Base-by-base conservation (phyloP, 495 filamentous ascomycete genomes). In the Penicillium antarcticum region DNA sequence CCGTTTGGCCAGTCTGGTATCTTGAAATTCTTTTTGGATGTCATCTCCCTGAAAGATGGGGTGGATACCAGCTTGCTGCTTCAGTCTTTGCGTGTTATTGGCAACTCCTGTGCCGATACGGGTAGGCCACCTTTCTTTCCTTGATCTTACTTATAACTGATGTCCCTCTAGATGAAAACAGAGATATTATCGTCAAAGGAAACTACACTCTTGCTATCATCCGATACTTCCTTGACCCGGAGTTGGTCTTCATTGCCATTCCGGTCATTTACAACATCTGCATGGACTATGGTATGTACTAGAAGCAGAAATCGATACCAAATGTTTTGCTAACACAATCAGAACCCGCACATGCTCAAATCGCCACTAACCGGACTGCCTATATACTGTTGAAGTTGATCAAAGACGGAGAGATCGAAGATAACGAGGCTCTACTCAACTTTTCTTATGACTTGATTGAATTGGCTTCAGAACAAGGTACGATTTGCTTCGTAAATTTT, bases 21-120 rank as follows among this genome's bases (percentile, higher is more conserved):
- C 14, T 63, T 92, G 18, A 72, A 76, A 3, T 86, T 89, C 51
- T 87, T 88, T 55, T 71, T 89, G 9, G 59, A 72, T 14, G 54
- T 85, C 5, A 56, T 87, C 37, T 65, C 78, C 9, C 69, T 61
- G 0, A 65, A 57, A 24, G 57, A 69, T 14, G 64, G 65, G 2
- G 49, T 63, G 18, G 64, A 77, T 11, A 47, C 63, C 16, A 52
- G 54, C 26, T 45, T 78, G 24, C 52, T 75, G 29, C 65, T 79
- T 6, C 83, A 88, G 55, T 74, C 80, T 23, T 69, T 94, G 26
- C 81, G 87, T 13, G 54, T 92, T 19, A 73, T 91, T 58, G 89
- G 87, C 2, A 92, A 92, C 66, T 83, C 82, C n/a, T 91, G 87
- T 66, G 88, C 88, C 38, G 89, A 92, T 61, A 86, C 82, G 47